Percentiles rank a stretch among this genome's conserved stretches.
Conservation (phyloP, 1,284 basidiomycete species). For the Hemileia vastatrix region DNA sequence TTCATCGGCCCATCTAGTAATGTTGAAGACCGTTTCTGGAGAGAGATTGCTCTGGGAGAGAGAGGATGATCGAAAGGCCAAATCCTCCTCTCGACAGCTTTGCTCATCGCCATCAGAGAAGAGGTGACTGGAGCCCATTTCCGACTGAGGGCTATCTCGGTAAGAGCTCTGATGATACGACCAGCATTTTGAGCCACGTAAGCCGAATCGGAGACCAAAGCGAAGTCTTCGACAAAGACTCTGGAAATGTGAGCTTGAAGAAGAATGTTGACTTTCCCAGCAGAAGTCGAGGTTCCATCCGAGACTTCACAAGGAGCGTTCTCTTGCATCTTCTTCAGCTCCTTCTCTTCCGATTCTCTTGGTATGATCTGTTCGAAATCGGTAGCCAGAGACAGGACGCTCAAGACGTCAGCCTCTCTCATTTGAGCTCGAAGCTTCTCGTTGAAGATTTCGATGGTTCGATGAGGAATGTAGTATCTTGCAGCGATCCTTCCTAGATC, state of each 20-base stretch:
- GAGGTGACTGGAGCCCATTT: constrained; percentile 77
- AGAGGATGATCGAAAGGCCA: constrained; percentile 92
- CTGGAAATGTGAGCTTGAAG: constrained; percentile 83
- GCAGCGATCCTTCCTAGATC: constrained; percentile 90
- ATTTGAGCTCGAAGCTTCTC: constrained; percentile 67
- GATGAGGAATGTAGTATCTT: constrained; percentile 83
- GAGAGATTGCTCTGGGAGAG: constrained; percentile 66
- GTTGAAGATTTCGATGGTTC: constrained; percentile 84
- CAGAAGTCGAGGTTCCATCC: constrained; percentile 65
- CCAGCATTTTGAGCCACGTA: constrained; percentile 85
- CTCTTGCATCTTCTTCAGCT: constrained; percentile 60
- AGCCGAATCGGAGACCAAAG: constrained; percentile 85
- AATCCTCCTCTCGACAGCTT: constrained; percentile 59
- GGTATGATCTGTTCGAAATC: constrained; percentile 96
- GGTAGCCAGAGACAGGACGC: constrained; percentile 76
- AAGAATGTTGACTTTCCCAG: constrained; percentile 90
- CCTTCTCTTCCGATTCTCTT: constrained; percentile 76
- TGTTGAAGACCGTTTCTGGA: constrained; percentile 64
- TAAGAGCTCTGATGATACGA: constrained; percentile 80
- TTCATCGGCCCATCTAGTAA: constrained; percentile 75
- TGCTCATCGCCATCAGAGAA: constrained; percentile 85
- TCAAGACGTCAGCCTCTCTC: constrained; percentile 86
- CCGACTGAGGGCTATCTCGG: constrained; percentile 88
- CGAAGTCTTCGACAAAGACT: constrained; percentile 79
- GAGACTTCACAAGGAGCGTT: constrained; percentile 68